Percentiles rank a stretch among this genome's conserved stretches.
Conservation (phyloP, 345 rosid species). For the Gynandropsis gynandra region DNA sequence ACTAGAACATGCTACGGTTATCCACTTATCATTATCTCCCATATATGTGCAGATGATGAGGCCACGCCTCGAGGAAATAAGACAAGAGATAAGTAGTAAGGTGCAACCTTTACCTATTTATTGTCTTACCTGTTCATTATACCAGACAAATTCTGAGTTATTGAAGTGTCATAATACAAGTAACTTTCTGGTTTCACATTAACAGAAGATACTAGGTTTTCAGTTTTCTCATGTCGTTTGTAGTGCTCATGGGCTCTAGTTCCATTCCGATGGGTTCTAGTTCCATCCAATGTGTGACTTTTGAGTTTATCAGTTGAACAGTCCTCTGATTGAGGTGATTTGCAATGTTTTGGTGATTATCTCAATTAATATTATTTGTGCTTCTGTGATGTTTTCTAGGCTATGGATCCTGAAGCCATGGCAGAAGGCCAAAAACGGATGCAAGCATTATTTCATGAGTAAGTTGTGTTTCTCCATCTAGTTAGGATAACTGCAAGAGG, state of each 20-base stretch:
- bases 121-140: slow-evolving; percentile 16
- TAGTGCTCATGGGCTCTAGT: not conserved
- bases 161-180: not conserved
- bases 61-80: slow-evolving; percentile 38
- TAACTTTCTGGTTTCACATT: not conserved
- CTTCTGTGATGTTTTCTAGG: slow-evolving; percentile 21
- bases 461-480: slow-evolving; percentile 7
- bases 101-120: slow-evolving; percentile 17
- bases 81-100: slow-evolving; percentile 28
- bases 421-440: slow-evolving; percentile 35
- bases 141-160: slow-evolving; percentile 1
- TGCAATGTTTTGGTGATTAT: slow-evolving; percentile 8
- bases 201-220: not conserved
- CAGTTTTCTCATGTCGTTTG: not conserved
- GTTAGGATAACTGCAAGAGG: not conserved
- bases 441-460: slow-evolving; percentile 37
- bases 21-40: slow-evolving; percentile 1
- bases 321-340: slow-evolving; percentile 4
- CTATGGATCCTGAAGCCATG: slow-evolving; percentile 34
- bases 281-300: slow-evolving; percentile 1
- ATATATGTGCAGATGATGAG: slow-evolving; percentile 33
- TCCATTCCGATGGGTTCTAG: no score
- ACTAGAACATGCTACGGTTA: not conserved
- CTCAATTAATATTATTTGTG: not conserved
- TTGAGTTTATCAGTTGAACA: slow-evolving; percentile 2